These are phyloP conservation scores for Vigna mungo DNA, from an alignment of 306 rosid species.

Conservation along the genomic window DNA sequence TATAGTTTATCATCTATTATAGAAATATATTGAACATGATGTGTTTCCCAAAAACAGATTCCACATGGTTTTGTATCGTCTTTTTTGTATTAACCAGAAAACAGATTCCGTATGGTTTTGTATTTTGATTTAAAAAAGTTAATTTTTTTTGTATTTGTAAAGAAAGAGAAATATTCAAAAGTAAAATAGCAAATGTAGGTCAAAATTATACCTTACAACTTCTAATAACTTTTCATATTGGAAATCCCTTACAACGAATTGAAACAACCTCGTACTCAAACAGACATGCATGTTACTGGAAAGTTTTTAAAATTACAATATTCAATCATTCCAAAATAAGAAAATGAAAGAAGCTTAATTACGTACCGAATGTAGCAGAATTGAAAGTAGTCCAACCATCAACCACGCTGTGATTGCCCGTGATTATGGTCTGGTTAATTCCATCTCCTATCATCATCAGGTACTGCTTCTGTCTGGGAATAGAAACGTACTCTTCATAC, in stretches of 20 bases:
- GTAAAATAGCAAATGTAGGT: no score
- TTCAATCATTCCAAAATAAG: neutral
- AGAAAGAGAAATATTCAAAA: no score
- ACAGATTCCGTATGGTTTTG: no score
- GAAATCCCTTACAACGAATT: neutral
- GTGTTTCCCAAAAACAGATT: no score
- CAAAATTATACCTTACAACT: no score
- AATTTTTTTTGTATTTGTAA: no score
- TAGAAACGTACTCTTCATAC: constrained; percentile 67
- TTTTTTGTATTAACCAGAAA: no score
- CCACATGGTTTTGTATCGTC: no score
- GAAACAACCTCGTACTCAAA: neutral
- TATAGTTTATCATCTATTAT: neutral
- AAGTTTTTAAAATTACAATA: neutral
- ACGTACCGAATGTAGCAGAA: constrained; percentile 75
- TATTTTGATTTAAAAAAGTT: no score
- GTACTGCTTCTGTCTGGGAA: constrained; percentile 54
- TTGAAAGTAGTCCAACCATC: constrained; percentile 78
- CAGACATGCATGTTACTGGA: neutral
- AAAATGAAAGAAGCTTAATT: neutral
- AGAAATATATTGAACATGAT: no score
- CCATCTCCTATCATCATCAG: constrained; percentile 79
- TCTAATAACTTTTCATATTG: no score
- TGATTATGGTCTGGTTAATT: constrained; percentile 65
- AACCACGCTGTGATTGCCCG: constrained; percentile 62